phyloP scores from a whole-genome alignment of 352 stramenopile genomes.

The Globisporangium paroecandrum region DNA sequence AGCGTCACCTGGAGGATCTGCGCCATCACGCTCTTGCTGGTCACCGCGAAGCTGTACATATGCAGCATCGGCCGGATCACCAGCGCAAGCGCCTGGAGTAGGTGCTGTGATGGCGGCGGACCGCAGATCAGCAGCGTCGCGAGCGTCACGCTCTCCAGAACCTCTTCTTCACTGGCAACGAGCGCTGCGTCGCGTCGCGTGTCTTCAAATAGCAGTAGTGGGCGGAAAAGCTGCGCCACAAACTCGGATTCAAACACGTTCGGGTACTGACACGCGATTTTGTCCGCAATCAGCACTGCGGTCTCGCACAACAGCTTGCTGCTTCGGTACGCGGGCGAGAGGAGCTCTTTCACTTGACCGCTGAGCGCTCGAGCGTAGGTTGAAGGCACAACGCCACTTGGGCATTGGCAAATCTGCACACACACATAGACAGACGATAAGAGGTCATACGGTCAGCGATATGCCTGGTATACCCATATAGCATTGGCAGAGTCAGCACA shows the following conservation, averaged over 20 bases:
- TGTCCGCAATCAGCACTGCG: constrained; percentile 54
- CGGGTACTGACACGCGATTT: constrained; percentile 43
- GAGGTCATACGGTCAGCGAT: background rate
- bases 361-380: constrained; percentile 51
- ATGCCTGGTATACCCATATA: background rate
- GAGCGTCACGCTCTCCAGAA: constrained; percentile 51
- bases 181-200: constrained; percentile 8
- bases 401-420: constrained; percentile 63
- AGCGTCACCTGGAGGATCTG: constrained; percentile 49
- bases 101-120: constrained; percentile 48
- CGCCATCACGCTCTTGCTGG: constrained; percentile 64
- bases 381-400: constrained; percentile 31
- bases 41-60: constrained; percentile 60
- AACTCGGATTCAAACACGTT: constrained; percentile 51
- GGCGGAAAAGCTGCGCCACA: constrained; percentile 48
- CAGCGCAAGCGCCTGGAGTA: constrained; percentile 44
- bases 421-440: background rate
- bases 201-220: constrained; percentile 64
- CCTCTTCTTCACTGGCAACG: constrained; percentile 36
- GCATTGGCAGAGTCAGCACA: background rate
- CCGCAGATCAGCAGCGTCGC: constrained; percentile 63
- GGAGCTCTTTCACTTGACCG: constrained; percentile 47
- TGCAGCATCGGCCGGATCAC: constrained; percentile 66
- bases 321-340: constrained; percentile 42
- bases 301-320: constrained; percentile 79